A percentile compares a stretch with the other conserved stretches of the same genome.
Conservation (phyloP, 768 basidiomycete species). For the Agrocybe pediades region DNA sequence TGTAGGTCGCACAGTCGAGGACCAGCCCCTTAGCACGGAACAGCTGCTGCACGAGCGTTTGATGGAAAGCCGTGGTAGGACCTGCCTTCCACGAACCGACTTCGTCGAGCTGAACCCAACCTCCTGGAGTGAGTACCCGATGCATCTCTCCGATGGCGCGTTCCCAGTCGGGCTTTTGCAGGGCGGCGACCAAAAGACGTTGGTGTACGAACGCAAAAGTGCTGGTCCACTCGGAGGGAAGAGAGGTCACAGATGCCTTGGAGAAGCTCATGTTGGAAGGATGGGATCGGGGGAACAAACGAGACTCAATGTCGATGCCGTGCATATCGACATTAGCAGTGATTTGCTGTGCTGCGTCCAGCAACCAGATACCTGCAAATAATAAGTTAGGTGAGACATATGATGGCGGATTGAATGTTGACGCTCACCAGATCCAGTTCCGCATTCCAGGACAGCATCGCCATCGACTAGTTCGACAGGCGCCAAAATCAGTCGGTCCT, state of each 20-base stretch:
- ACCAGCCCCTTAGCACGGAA: constrained; percentile 13
- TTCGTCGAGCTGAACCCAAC: constrained; percentile 20
- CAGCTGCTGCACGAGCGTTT: constrained; percentile 2
- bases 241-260: constrained; percentile 11
- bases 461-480: constrained; percentile 12
- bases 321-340: constrained; percentile 9
- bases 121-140: constrained; percentile 14
- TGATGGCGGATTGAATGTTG: neutral
- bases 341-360: constrained; percentile 14
- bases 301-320: constrained; percentile 21
- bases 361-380: constrained; percentile 22
- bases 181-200: constrained; percentile 19
- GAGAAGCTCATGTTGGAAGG: constrained; percentile 14
- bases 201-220: constrained; percentile 20
- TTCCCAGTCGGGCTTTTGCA: constrained; percentile 18
- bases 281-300: constrained; percentile 20
- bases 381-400: neutral
- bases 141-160: constrained; percentile 12
- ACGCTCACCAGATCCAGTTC: constrained; percentile 20
- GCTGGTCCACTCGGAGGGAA: constrained; percentile 17
- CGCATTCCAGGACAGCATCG: constrained; percentile 18
- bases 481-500: constrained; percentile 12
- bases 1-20: constrained; percentile 11
- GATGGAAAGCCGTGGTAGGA: constrained; percentile 1
- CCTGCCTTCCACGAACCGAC: constrained; percentile 10